Evolutionary conservation across 129 eudicot genomes (phyloP).

Genomic region (Ambrosia trifida): DNA sequence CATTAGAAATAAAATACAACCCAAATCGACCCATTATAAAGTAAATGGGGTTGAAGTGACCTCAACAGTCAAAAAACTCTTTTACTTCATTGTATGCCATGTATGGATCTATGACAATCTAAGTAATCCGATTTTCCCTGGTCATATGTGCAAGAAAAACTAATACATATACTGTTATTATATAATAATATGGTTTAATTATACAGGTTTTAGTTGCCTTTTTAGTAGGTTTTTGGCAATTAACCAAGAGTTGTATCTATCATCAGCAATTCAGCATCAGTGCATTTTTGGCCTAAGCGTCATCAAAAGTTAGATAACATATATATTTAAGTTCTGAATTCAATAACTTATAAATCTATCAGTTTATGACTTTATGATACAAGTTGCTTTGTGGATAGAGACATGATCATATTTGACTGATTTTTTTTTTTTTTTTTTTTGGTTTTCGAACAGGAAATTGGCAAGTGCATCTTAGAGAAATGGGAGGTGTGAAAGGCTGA

Average conservation of each 20-base stretch:
- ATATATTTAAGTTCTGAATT: background rate
- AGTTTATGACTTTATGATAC: background rate
- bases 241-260: too few relatives aligned
- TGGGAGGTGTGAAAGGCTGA: background rate
- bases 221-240: too few relatives aligned
- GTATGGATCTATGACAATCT: background rate
- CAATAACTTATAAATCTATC: background rate
- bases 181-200: too few relatives aligned
- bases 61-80: background rate
- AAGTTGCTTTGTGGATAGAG: background rate
- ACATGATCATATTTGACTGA: background rate
- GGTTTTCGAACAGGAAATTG: constrained; percentile 52
- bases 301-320: background rate
- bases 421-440: background rate
- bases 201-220: too few relatives aligned
- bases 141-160: background rate
- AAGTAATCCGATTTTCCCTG: background rate
- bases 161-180: too few relatives aligned
- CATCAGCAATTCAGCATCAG: background rate
- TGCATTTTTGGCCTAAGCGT: background rate
- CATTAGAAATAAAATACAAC: background rate
- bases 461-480: constrained; percentile 44
- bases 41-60: background rate
- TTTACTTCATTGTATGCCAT: background rate
- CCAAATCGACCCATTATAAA: background rate